Evolutionary conservation across 2,329 filamentous ascomycete species (phyloP), one percentile per base, ranked within the genome.

Genomic region (Harringtonia lauricola): DNA sequence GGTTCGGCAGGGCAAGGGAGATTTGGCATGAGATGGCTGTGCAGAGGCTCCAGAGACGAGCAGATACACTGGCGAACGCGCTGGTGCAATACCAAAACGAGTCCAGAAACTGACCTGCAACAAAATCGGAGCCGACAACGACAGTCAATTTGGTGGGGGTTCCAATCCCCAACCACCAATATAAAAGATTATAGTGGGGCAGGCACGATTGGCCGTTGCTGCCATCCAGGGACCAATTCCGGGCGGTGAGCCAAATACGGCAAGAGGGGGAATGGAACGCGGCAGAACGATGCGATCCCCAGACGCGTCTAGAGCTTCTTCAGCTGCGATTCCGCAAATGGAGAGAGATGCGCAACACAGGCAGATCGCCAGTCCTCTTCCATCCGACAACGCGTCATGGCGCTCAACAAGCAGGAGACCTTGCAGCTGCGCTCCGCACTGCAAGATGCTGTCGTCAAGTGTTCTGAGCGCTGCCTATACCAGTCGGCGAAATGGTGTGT

Each of bases 391-490:
- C n/a, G n/a, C n/a, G n/a, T n/a, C 34, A 79, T 79, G 75, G 63
- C 65, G 46, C 66, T 81, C 47, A 76, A 67, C 46, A 64, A 71
- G 43, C 65, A 71, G 49, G 76, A 80, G 48, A 67, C 71, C 36
- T 64, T 68, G 41, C 81, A 87, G 57, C 69, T 94, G 48, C 79
- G 83, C 56, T 74, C 72, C 31, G 78, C 86, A 29, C 72, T 95
- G 36, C 86, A 94, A 60, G 83, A 88, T 56, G 87, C 90, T 26
- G 82, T 92, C 3, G 73, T 92, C 21, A 88, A 88, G 59, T 96
- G 89, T 66, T 94, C 88, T 1, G 92, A 98, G 60, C 74, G 92
- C 60, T 95, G 92, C 61, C 74, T 98, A 13, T 96, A 95, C 58
- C 89, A 95, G 56, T 92, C 90, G 8, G 83, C 92, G 24, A 96